phyloP scores from a whole-genome alignment of 1,284 basidiomycete species.

The Melampsora americana region DNA sequence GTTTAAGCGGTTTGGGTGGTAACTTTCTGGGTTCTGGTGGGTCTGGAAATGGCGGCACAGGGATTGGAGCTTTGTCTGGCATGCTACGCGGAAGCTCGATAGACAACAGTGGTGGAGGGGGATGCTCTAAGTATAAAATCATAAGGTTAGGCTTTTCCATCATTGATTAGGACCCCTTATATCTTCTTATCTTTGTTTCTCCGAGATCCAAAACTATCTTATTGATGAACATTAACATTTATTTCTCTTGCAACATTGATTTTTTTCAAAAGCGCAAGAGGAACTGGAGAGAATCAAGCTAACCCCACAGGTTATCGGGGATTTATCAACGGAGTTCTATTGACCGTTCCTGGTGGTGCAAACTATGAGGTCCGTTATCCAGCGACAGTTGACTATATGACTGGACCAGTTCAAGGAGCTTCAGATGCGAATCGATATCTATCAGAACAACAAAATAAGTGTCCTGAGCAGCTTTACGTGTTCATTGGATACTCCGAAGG shows the following conservation, averaged over 20 bases:
- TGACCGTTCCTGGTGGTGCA: background rate
- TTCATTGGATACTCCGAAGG: conserved; percentile 41
- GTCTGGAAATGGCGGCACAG: background rate
- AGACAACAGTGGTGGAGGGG: conserved; percentile 3
- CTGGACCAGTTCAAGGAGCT: conserved; percentile 9
- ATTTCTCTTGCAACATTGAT: background rate
- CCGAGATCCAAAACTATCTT: too few relatives aligned
- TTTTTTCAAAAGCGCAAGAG: conserved; percentile 5
- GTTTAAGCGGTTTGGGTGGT: too few relatives aligned
- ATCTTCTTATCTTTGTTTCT: too few relatives aligned
- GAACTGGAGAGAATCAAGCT: conserved; percentile 15
- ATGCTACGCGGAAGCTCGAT: background rate
- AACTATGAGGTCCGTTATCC: conserved; percentile 10
- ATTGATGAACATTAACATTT: background rate
- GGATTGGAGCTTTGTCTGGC: background rate
- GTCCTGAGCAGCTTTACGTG: conserved; percentile 27
- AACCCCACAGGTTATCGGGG: background rate
- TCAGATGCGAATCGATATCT: conserved; percentile 3
- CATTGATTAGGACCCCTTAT: background rate
- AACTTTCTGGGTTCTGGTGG: background rate
- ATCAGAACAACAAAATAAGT: background rate
- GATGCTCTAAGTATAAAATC: background rate
- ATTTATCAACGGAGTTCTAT: conserved; percentile 6
- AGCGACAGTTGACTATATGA: conserved; percentile 15
- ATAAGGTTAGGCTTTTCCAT: background rate